Percentiles rank a stretch among this genome's conserved stretches.
Conservation (phyloP, 163 green algal genomes). For the Coccomyxa subellipsoidea region DNA sequence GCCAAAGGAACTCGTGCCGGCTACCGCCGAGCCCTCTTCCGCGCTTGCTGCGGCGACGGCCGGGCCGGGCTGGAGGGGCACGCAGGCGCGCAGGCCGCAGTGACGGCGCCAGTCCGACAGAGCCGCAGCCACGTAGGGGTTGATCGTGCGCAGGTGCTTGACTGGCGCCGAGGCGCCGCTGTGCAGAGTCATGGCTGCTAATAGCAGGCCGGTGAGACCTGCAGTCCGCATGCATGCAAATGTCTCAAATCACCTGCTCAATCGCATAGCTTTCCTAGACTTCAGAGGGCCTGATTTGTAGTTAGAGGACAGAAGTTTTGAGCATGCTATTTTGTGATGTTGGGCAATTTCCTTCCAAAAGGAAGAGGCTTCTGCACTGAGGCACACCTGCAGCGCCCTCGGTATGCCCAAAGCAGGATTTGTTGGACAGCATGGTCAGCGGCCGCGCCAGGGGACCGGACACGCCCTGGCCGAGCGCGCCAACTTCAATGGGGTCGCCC, state of each 20-base stretch:
- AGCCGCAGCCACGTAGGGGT: slow-evolving; percentile 51
- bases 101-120: slow-evolving; percentile 23
- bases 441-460: slow-evolving; percentile 32
- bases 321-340: too few relatives aligned
- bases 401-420: slow-evolving; percentile 29
- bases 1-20: slow-evolving; percentile 30
- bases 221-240: neutral
- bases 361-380: slow-evolving; percentile 10
- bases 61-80: slow-evolving; percentile 5
- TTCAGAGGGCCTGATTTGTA: too few relatives aligned
- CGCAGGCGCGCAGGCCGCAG: neutral
- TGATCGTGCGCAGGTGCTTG: slow-evolving; percentile 55
- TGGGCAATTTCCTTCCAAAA: too few relatives aligned
- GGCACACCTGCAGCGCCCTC: slow-evolving; percentile 22
- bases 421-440: slow-evolving; percentile 24
- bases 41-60: neutral
- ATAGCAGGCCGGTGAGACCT: slow-evolving; percentile 27
- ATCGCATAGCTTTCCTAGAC: too few relatives aligned
- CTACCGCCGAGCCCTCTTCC: neutral
- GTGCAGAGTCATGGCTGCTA: slow-evolving; percentile 17
- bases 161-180: slow-evolving; percentile 21
- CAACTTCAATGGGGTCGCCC: slow-evolving; percentile 83
- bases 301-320: too few relatives aligned
- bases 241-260: too few relatives aligned
- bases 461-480: slow-evolving; percentile 39